A percentile compares a stretch with the other conserved stretches of the same genome.
Conservation (phyloP, 163 green algal species). For the Chlamydomonas reinhardtii region DNA sequence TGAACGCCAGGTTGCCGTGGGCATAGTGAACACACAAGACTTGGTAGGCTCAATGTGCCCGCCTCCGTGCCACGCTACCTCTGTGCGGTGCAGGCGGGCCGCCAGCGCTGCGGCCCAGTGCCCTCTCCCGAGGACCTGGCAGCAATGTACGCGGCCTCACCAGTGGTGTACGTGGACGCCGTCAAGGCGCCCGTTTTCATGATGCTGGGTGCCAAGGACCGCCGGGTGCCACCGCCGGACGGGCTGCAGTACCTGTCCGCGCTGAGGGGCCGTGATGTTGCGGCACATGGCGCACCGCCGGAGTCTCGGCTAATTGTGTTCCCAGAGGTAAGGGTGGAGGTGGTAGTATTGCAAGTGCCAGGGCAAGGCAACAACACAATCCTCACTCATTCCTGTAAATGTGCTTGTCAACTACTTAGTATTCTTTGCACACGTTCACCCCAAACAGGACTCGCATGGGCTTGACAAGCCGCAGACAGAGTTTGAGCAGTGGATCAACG, state of each 20-base stretch:
- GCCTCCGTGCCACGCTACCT: too few species aligned
- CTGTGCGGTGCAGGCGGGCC: constrained; percentile 65
- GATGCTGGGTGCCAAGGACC: constrained; percentile 88
- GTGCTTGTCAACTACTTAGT: too few species aligned
- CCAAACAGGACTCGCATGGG: constrained; percentile 93
- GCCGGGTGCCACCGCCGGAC: constrained; percentile 69
- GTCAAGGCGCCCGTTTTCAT: constrained; percentile 86
- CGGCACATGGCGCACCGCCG: background rate
- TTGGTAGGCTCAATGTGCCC: too few species aligned
- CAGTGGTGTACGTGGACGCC: constrained; percentile 77
- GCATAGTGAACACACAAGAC: too few species aligned
- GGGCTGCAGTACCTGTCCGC: constrained; percentile 74
- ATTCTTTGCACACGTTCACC: too few species aligned
- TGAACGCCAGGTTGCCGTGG: too few species aligned
- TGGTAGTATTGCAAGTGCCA: too few species aligned
- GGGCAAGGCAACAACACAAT: too few species aligned
- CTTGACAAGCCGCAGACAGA: constrained; percentile 95
- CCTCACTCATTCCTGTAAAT: too few species aligned
- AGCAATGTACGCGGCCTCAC: constrained; percentile 77
- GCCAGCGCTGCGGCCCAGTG: constrained; percentile 56
- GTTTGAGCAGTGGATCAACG: constrained; percentile 92
- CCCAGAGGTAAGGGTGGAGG: constrained; percentile 10
- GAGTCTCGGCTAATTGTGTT: constrained; percentile 33
- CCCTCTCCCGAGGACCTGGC: constrained; percentile 78
- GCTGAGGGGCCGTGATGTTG: constrained; percentile 58